Base-by-base conservation (phyloP, 164 flowering plant genomes). In the Kalanchoe fedtschenkoi region DNA sequence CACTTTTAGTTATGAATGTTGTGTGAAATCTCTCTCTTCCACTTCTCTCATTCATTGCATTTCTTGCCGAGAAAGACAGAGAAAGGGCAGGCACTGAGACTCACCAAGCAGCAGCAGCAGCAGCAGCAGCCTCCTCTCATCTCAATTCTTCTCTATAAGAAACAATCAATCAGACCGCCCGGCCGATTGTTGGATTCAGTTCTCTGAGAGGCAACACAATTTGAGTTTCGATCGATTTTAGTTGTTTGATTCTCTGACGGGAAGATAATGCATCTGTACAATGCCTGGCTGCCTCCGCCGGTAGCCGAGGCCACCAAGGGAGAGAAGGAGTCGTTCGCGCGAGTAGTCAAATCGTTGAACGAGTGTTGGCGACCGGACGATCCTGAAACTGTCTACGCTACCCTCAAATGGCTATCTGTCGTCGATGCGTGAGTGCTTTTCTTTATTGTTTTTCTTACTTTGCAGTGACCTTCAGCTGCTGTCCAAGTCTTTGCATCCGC, bases 211-310 rank as follows among this genome's bases (percentile, higher is more conserved):
- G n/a, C n/a, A n/a, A n/a, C n/a, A n/a, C n/a, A n/a, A n/a, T n/a
- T n/a, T n/a, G n/a, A n/a, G n/a, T n/a, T n/a, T n/a, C n/a, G n/a
- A n/a, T n/a, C n/a, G n/a, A n/a, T n/a, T n/a, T n/a, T n/a, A n/a
- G n/a, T n/a, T n/a, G n/a, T 54, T 54, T 22, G 30, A 54, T 54
- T 39, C 7, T 0, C n/a, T n/a, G n/a, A n/a, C n/a, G 16, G 51
- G 39, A 39, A 24, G 28, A 62, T 58, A 38, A 92, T 90, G 99
- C 99, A 95, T 82, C 87, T 90, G 39, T 88, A 90, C 72, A 95
- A 95, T 77, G 91, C 93, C 1, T 95, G 99, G 99, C 86, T 95
- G 63, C 99, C 99, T 37, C 91, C 95, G 5, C 91, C 99, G 15
- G 88, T 95, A 15, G 96, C 87, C n/a, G 88, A 78, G 47, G 83